Base-by-base conservation (phyloP, 1,284 basidiomycete genomes). In the Filobasidium uniguttulatum region DNA sequence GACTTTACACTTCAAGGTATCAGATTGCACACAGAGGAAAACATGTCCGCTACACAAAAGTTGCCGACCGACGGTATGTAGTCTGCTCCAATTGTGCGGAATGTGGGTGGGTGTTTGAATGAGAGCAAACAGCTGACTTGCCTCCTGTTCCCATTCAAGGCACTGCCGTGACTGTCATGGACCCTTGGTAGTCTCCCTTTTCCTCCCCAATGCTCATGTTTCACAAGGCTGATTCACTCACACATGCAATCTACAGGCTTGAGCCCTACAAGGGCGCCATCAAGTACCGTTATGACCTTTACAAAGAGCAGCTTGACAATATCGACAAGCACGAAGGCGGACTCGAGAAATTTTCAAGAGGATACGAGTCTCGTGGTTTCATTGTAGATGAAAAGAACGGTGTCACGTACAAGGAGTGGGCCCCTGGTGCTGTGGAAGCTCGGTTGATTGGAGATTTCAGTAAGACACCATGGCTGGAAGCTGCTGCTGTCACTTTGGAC, bases 361-460 rank as follows among this genome's bases (percentile, higher is more conserved):
- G 89, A 12, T 94, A 90, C 71, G 75, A 82, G 57, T 79, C 78
- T 56, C 86, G 85, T 71, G 93, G 93, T 33, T 74, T 98, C 59
- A 82, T 84, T 50, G 76, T 88, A 35, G 74, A 75, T 43, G 64
- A 71, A 20, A 77, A 83, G 50, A 81, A 81, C 45, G 75, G 82
- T 26, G 78, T 97, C 33, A 72, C 77, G 7, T 98, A 97, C 66
- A 76, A 85, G 60, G 93, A 98, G 66, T 98, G 93, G 93, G 93
- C 93, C 5, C 90, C 93, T 0, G 88, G 86, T 59, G 91, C 83
- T 12, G 72, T 66, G 41, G 80, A 83, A 60, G 93, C 91, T 1
- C 76, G 74, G 59, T 72, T 98, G 49, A 89, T 90, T 62, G 93
- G 93, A 46, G 93, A 98, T 44, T 98, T 98, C 74, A 98, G 89